A percentile compares a stretch with the other conserved stretches of the same genome.
These are phyloP conservation scores for Cajanus cajan DNA, from an alignment of 306 rosid genomes.

Conservation along the genomic window DNA sequence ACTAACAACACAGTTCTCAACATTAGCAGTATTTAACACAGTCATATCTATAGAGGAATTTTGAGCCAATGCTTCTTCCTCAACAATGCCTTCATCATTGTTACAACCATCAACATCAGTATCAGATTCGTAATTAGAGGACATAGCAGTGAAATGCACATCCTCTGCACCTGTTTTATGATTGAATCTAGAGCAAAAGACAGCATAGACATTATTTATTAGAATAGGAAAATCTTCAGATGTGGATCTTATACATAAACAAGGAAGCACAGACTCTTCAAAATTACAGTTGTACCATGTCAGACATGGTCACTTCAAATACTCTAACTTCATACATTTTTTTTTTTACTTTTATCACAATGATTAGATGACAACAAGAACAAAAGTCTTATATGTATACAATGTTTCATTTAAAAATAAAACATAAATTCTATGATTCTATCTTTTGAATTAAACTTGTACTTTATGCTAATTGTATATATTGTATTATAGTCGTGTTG, in stretches of 20 bases:
- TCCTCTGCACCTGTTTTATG: conserved; percentile 92
- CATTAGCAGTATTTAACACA: conserved; percentile 18
- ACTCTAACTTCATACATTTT: neutral
- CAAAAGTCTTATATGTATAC: neutral
- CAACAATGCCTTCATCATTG: conserved; percentile 29
- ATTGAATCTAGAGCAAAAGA: conserved; percentile 65
- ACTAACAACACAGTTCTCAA: conserved; percentile 12
- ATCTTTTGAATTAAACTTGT: neutral
- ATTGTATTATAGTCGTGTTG: neutral
- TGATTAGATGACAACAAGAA: neutral
- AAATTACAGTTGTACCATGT: neutral
- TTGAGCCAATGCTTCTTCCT: conserved; percentile 32
- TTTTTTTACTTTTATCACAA: neutral
- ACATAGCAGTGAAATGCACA: conserved; percentile 67
- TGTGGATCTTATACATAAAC: neutral
- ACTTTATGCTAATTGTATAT: neutral
- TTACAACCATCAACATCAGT: conserved; percentile 1
- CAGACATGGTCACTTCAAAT: neutral
- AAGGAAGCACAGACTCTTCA: neutral
- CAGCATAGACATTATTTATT: neutral
- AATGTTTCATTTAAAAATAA: neutral
- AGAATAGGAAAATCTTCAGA: conserved; percentile 20
- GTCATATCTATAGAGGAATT: conserved; percentile 31
- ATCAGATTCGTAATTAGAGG: conserved; percentile 54
- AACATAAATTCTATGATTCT: neutral